Evolutionary conservation across 2,329 filamentous ascomycete species (phyloP), one percentile per base, ranked within the genome.

Genomic region (Pyricularia sp.): DNA sequence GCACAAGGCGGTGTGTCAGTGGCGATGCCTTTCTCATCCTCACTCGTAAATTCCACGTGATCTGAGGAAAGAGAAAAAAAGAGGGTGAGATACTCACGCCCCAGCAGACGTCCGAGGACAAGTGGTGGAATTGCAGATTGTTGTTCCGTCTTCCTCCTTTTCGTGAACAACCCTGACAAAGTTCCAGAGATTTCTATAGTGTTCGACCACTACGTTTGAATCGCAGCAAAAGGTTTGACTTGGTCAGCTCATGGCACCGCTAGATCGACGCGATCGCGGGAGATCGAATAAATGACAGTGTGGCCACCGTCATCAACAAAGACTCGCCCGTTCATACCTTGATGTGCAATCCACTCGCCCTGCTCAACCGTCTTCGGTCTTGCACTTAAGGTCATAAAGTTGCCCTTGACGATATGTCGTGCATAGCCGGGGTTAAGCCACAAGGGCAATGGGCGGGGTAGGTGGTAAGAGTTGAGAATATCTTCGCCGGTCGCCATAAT

Each of bases 31-130:
- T n/a, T 10, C 20, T 55, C 36, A 20, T 30, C 72, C 30, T 71
- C 64, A 67, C 73, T 68, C 72, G 72, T 69, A 6, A 11, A 50
- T 50, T 58, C 36, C 36, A 28, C 33, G 31, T 23, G 36, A 64
- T 50, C 10, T 36, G 33, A 10, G 33, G 31, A 28, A 63, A 30
- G 12, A 26, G 14, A 28, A 10, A 36, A 36, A 25, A 59, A 33
- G 12, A 23, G 14, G 31, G 26, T 58, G 59, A n/a, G 33, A 20
- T n/a, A 88, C 93, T 84, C 84, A 97, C 94, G 88, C 85, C 79
- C 94, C 94, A 75, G 95, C 95, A 70, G 94, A 96, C 92, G 97
- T 97, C 70, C 91, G 92, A 65, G 94, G 93, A 76, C 94, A 98
- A 66, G 87, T 89, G 70, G 88, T 87, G 59, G 90, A 83, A 78